phyloP scores from a whole-genome alignment of 257 asterid species.

The Agastache rugosa region DNA sequence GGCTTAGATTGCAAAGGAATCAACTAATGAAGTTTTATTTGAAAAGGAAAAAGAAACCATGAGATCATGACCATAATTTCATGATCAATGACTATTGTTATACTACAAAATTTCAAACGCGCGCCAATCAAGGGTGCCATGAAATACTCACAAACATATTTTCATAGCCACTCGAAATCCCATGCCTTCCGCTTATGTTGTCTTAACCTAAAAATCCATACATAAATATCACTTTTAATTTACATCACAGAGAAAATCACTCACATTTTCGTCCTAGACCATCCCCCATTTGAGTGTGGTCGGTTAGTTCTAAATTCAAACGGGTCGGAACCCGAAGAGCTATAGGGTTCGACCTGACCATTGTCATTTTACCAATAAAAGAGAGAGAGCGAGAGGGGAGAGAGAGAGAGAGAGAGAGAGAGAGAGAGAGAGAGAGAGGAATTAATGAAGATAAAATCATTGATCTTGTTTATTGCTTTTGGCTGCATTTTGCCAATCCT shows the following conservation, averaged over 20 bases:
- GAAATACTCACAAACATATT: neutral
- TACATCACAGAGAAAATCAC: neutral
- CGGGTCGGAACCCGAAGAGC: conserved; percentile 41
- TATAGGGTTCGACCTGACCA: conserved; percentile 40
- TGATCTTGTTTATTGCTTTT: conserved; percentile 37
- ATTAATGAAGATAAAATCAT: conserved; percentile 18
- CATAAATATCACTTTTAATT: conserved; percentile 36
- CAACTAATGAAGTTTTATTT: neutral
- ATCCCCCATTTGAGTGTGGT: conserved; percentile 10
- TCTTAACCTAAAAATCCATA: neutral
- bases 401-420: conserved; percentile 31
- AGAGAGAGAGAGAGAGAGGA: conserved; percentile 24
- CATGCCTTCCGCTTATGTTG: neutral
- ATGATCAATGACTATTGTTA: neutral
- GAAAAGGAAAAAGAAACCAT: neutral
- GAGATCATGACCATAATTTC: neutral
- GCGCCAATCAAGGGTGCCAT: neutral
- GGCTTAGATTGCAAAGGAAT: neutral
- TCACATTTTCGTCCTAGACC: neutral
- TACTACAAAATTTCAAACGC: neutral
- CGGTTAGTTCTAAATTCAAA: conserved; percentile 9
- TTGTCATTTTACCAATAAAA: neutral
- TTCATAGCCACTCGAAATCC: neutral
- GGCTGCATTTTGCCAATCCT: conserved; percentile 39
- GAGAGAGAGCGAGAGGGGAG: no score